Base-by-base conservation (phyloP, 2,329 filamentous ascomycete species). In the Tolypocladium guangdongense region DNA sequence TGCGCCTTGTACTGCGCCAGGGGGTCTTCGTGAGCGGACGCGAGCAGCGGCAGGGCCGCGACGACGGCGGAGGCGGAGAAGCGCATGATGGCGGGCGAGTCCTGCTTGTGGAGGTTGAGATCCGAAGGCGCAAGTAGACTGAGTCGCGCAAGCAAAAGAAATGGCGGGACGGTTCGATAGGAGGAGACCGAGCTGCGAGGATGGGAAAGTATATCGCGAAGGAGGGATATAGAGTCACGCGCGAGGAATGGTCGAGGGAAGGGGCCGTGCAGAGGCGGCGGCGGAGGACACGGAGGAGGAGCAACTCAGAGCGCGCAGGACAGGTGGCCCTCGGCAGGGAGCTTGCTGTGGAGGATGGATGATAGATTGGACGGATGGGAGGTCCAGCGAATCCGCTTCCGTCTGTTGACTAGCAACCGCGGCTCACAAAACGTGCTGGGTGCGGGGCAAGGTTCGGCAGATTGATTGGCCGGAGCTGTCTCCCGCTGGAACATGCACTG, bases 1-100 rank as follows among this genome's bases (percentile, higher is more conserved):
- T 84, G 80, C 37, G 80, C 81, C 68, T 80, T 77, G 68, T 82
- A 82, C 66, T 83, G 75, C 51, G 75, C 74, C 54, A 78, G 74
- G 50, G 71, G 73, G 59, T 71, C 73, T 57, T 75, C 74, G 58
- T 77, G 74, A 56, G 81, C 77, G 24, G 75, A 76, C 36, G 71
- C 71, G 59, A 84, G 71, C 18, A 81, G 69, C 59, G 82, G 80
- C 65, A 85, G 71, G 49, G 77, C 76, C 63, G 81, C 69, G 51
- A 78, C 63, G 52, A 77, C 59, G 58, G 75, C 66, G 54, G 75
- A 68, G 52, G 74, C 64, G 54, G 79, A 77, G 70, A 84, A 77
- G 66, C 79, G 82, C 82, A 85, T 85, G 57, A 60, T 75, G 65
- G 52, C 53, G 55, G 54, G 55, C 14, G 32, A 36, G 30, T 22